Evolutionary conservation across 441 rosid genomes (phyloP), one percentile per base, ranked within the genome.

Genomic region (Macaranga tanarius): DNA sequence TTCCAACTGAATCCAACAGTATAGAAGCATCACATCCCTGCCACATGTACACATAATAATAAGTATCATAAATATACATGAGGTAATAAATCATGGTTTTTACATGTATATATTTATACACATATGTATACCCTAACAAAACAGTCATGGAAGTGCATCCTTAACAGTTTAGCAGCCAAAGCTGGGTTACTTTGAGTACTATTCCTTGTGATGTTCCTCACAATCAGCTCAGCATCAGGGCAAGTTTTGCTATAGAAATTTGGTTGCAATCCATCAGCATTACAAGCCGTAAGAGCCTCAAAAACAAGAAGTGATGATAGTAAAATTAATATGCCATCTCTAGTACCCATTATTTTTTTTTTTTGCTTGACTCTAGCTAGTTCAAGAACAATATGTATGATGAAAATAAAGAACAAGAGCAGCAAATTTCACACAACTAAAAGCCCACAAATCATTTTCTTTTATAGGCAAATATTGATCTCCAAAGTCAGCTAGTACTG

Each of bases 11-110:
- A 79, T 90, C 83, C 65, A 90, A 45, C 76, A 90, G 73, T 44
- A 90, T 40, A 0, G 92, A 88, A 10, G 66, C 95, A 20, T 90
- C 95, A 13, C 91, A 90, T 7, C 95, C 95, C 91, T 88, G 72
- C 31, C 54, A 65, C 42, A 42, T 7, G 8, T 42, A 42, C 38
- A 34, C 38, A 42, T 42, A 42, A 10, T 11, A 42, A 42, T 42
- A 42, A 42, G 13, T 42, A 42, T 42, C 10, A 42, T 10, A 42
- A 7, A 10, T 42, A 11, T 20, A 5, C 20, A 10, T 20, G 52
- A 3, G 4, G 34, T 22, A 19, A 25, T 15, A 13, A 25, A 31
- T 12, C 4, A 12, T 6, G 10, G n/a, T n/a, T n/a, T n/a, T n/a
- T n/a, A n/a, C n/a, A n/a, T n/a, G n/a, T n/a, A n/a, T n/a, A n/a